Base-by-base conservation (phyloP, 352 stramenopile genomes). In the Hyaloperonospora brassicae region DNA sequence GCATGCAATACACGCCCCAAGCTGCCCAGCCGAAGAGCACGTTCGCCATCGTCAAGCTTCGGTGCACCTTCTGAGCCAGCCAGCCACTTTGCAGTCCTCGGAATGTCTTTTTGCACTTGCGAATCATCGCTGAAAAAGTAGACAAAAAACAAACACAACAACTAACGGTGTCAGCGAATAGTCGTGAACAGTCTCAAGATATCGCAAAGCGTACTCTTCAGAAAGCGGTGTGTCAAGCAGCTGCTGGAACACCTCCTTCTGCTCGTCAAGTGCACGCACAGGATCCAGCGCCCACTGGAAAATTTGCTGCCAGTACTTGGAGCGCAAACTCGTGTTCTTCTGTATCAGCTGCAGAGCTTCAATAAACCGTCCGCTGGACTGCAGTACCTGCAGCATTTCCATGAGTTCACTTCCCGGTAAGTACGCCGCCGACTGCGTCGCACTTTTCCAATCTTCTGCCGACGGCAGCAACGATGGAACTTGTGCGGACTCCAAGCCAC, bases 21-120 rank as follows among this genome's bases (percentile, higher is more conserved):
- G 2, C 57, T 31, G 47, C 64, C 36, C 0, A 93, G 27, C 2
- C 83, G 66, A 17, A 48, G 30, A 22, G 46, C 50, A 1, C 55
- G 70, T 14, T 66, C 65, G n/a, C 40, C 46, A 11, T 68, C 66
- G n/a, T 50, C 62, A 9, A 86, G 59, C 10, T 65, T 54, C 0
- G 83, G 79, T n/a, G 83, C 73, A 4, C 79, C 80, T 25, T 67
- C 66, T 0, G 70, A 87, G 1, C 66, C 76, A 27, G 73, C 66
- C 13, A 93, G 57, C 83, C 83, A 93, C 42, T 85, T 80, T n/a
- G 63, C 70, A 9, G 80, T 90, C 7, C 83, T 79, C 24, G 83
- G 83, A 21, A 93, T 80, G 40, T 93, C 83, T 52, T 93, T 93
- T 23, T 87, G 67, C 0, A 93, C 68, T 57, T 93, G 83, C 0